These are phyloP conservation scores for Barnettozyma hawaiiensis DNA, from an alignment of 1,139 yeast genomes.

Conservation along the genomic window DNA sequence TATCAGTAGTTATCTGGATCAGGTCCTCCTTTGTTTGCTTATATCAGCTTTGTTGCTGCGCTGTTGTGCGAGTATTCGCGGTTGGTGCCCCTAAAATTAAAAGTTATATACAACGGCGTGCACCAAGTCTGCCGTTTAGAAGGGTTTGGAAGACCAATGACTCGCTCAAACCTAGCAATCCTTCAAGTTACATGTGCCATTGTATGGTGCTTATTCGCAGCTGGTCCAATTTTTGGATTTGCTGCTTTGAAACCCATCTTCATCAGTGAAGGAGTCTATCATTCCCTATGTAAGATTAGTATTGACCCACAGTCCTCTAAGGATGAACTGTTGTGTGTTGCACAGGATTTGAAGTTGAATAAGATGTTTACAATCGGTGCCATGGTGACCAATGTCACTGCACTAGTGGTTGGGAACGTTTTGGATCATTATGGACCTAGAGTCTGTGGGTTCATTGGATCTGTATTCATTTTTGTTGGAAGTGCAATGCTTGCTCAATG, in stretches of 20 bases:
- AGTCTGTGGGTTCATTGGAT: conserved; percentile 55
- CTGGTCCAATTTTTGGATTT: conserved; percentile 92
- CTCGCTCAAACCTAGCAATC: conserved; percentile 6
- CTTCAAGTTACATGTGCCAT: conserved; percentile 51
- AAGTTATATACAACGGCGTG: too few species aligned
- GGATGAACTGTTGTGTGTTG: conserved; percentile 43
- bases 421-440: conserved; percentile 79
- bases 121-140: too few species aligned
- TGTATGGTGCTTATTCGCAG: conserved; percentile 82
- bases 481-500: conserved; percentile 55
- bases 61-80: too few species aligned
- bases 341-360: conserved; percentile 77
- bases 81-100: too few species aligned
- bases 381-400: conserved; percentile 78
- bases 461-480: conserved; percentile 35
- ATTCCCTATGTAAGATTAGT: conserved; percentile 42
- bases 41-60: too few species aligned
- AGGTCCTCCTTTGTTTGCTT: too few species aligned
- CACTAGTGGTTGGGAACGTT: conserved; percentile 74
- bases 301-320: conserved; percentile 11
- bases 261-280: conserved; percentile 71
- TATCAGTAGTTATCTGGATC: too few species aligned
- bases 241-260: conserved; percentile 88
- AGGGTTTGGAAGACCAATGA: neutral
- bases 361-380: conserved; percentile 82